A percentile compares a stretch with the other conserved stretches of the same genome.
Evolutionary conservation across 108 stramenopile genomes (phyloP).

Genomic region (Skeletonema tropicum): DNA sequence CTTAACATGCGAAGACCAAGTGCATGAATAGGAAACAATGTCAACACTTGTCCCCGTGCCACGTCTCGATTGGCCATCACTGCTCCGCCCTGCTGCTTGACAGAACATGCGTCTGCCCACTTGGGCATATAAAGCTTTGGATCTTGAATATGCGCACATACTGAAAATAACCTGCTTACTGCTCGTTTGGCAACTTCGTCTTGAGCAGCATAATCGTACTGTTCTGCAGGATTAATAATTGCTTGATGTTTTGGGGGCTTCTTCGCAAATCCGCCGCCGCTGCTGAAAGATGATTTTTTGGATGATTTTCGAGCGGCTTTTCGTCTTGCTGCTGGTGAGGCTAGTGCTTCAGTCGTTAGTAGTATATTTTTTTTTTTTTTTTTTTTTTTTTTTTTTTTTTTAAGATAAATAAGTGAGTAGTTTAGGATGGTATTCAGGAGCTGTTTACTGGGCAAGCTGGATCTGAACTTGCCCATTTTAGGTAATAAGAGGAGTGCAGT

Average conservation of each 20-base stretch:
- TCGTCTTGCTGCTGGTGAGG: not conserved
- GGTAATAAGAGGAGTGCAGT: too few relatives aligned
- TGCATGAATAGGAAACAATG: constrained; percentile 49
- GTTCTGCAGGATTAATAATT: not conserved
- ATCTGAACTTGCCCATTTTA: too few relatives aligned
- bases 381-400: too few relatives aligned
- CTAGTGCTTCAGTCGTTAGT: not conserved
- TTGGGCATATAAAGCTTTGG: constrained; percentile 28
- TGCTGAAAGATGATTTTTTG: not conserved
- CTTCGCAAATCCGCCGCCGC: not conserved
- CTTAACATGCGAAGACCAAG: constrained; percentile 14
- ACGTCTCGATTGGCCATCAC: constrained; percentile 18
- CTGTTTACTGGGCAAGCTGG: too few relatives aligned
- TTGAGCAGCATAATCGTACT: not conserved
- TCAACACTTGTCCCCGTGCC: constrained; percentile 22
- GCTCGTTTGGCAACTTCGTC: constrained; percentile 32
- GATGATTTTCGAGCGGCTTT: not conserved
- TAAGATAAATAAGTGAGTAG: too few relatives aligned
- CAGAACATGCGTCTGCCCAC: constrained; percentile 34
- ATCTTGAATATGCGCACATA: constrained; percentile 46
- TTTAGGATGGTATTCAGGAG: too few relatives aligned
- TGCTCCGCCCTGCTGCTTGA: not conserved
- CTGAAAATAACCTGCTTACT: constrained; percentile 28
- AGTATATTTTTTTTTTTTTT: too few relatives aligned
- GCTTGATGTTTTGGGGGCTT: not conserved